Base-by-base conservation (phyloP, 2,329 filamentous ascomycete species). In the Beauveria scarabaeidicola region DNA sequence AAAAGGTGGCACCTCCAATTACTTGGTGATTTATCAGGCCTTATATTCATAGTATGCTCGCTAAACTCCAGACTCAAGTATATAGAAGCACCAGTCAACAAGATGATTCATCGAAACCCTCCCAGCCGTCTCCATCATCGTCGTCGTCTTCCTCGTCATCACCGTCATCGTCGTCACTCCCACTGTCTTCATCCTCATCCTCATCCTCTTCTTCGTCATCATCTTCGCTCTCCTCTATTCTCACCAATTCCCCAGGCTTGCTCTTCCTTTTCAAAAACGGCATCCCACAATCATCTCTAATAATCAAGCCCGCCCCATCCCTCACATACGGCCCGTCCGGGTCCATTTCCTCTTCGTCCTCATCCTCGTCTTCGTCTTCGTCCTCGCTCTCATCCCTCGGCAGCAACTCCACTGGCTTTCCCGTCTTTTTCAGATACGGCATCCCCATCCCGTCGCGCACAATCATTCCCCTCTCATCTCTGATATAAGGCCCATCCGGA, bases 381-480 rank as follows among this genome's bases (percentile, higher is more conserved):
- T 66, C 58, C 7, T 63, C 75, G 5, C 73, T 72, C 3, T 69
- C 68, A 0, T 61, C 62, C 46, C 50, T 47, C 57, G 44, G 55
- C 36, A 61, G 27, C 41, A 74, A 59, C 1, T 61, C 57, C 2
- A 76, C 64, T 8, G 66, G 62, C 60, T 63, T 64, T 1, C 71
- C 74, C 13, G 73, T 75, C 1, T 68, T 66, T 64, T 70, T 72
- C 58, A 73, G 62, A 6, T 75, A 65, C 9, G 72, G 73, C 71
- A 71, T 73, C 19, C 72, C 74, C 63, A 69, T 67, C 60, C 71
- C 51, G 61, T 78, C 74, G 63, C 74, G 70, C 3, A 78, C 74
- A 53, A 85, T 75, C 63, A 74, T 76, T 0, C 84, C 84, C 52
- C 78, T 75, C 29, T 80, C 78, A 65, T 82, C 83, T 63, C 82